phyloP scores from a whole-genome alignment of 352 stramenopile species.

The Globisporangium solare region DNA sequence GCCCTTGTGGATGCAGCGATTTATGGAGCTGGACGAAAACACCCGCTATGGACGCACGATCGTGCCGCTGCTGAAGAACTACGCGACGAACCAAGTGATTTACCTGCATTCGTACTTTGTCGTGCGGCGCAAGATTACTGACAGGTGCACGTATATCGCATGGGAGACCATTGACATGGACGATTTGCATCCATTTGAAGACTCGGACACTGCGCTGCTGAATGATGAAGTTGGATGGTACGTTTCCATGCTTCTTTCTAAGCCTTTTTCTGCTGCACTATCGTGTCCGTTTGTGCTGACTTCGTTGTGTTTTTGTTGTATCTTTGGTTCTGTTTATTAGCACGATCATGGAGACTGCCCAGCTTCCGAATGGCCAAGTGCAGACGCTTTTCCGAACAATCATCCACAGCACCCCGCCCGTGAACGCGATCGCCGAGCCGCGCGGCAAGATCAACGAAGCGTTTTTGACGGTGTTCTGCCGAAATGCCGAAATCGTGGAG shows the following conservation, averaged over 20 bases:
- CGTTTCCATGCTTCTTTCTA: slow-evolving; percentile 15
- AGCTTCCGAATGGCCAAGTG: slow-evolving; percentile 37
- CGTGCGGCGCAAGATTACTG: slow-evolving; percentile 47
- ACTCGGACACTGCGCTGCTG: slow-evolving; percentile 49
- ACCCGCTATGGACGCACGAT: slow-evolving; percentile 78
- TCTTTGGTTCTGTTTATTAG: slow-evolving; percentile 16
- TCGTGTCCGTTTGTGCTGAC: neutral
- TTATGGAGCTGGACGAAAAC: slow-evolving; percentile 77
- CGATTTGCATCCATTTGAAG: slow-evolving; percentile 60
- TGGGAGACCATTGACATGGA: slow-evolving; percentile 69
- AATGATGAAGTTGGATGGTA: slow-evolving; percentile 83
- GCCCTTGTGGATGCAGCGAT: slow-evolving; percentile 17
- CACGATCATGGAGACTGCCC: slow-evolving; percentile 63
- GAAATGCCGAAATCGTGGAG: slow-evolving; percentile 68
- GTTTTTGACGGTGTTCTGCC: slow-evolving; percentile 76
- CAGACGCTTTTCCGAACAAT: slow-evolving; percentile 60
- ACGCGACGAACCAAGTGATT: slow-evolving; percentile 47
- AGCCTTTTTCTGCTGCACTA: too few species aligned
- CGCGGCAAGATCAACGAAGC: slow-evolving; percentile 70
- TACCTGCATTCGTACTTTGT: slow-evolving; percentile 82
- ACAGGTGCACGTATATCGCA: slow-evolving; percentile 56
- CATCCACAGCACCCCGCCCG: slow-evolving; percentile 62
- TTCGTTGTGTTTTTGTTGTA: neutral
- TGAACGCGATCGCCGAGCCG: slow-evolving; percentile 60
- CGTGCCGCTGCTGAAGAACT: slow-evolving; percentile 57